Conservation (phyloP, 2,329 filamentous ascomycete genomes). For the Fragosphaeria purpurea region DNA sequence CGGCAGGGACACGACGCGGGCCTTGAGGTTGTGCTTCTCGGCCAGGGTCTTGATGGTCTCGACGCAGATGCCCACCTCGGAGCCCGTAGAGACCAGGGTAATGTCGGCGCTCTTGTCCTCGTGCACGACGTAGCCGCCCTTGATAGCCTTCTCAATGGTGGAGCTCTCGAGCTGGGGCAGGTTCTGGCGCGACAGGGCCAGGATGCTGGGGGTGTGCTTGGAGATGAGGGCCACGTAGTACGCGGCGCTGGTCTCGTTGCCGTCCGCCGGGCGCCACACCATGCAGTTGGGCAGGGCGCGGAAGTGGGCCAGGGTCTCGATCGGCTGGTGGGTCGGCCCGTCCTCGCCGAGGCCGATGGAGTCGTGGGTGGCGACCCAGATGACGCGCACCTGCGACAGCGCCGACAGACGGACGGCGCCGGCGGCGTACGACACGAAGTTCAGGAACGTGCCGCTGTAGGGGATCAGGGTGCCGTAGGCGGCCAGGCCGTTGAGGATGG, state of each 20-base stretch:
- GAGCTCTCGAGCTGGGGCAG: slow-evolving; percentile 95
- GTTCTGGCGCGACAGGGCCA: slow-evolving; percentile 95
- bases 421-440: slow-evolving; percentile 97
- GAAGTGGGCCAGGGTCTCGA: slow-evolving; percentile 97
- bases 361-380: slow-evolving; percentile 97
- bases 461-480: slow-evolving; percentile 94
- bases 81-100: slow-evolving; percentile 89
- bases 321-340: slow-evolving; percentile 96
- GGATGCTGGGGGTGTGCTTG: slow-evolving; percentile 81
- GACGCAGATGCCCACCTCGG: slow-evolving; percentile 87
- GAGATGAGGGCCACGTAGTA: slow-evolving; percentile 93
- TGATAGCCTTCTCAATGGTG: slow-evolving; percentile 75
- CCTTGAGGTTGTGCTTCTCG: slow-evolving; percentile 77
- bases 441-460: slow-evolving; percentile 93
- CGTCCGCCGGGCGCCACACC: slow-evolving; percentile 97
- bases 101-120: slow-evolving; percentile 77
- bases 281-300: slow-evolving; percentile 97
- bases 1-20: slow-evolving; percentile 89
- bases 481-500: slow-evolving; percentile 88
- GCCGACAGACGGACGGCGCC: slow-evolving; percentile 91
- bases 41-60: slow-evolving; percentile 87
- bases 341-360: slow-evolving; percentile 99
- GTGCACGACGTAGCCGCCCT: slow-evolving; percentile 88
- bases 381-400: slow-evolving; percentile 78
- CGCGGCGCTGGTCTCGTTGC: slow-evolving; percentile 94